Conservation (phyloP, 2,329 filamentous ascomycete species). For the Pyrenochaeta sp. region DNA sequence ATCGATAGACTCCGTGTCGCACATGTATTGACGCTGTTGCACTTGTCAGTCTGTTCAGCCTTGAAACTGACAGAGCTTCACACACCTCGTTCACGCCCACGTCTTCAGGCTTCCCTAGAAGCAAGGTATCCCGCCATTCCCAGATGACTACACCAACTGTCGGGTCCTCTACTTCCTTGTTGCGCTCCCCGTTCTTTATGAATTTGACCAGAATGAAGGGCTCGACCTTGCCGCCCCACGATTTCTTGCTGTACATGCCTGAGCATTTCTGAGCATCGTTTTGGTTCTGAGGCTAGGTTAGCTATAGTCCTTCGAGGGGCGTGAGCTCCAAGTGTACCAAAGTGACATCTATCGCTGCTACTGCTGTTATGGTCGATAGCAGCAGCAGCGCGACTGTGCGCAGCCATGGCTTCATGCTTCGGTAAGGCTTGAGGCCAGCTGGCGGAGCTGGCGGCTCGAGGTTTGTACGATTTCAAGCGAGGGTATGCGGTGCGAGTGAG, state of each 20-base stretch:
- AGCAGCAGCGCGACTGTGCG: slow-evolving; percentile 44
- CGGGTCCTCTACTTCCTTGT: slow-evolving; percentile 71
- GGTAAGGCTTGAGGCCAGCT: slow-evolving; percentile 40
- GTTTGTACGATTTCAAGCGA: slow-evolving; percentile 3
- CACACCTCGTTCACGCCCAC: slow-evolving; percentile 38
- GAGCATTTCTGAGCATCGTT: slow-evolving; percentile 83
- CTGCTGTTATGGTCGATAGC: slow-evolving; percentile 41
- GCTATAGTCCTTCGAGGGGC: neutral
- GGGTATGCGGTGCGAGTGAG: slow-evolving; percentile 1
- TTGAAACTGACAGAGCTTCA: slow-evolving; percentile 5
- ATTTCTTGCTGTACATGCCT: slow-evolving; percentile 92
- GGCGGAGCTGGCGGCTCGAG: slow-evolving; percentile 28
- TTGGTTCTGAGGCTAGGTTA: slow-evolving; percentile 68
- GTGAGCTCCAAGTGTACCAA: slow-evolving; percentile 13
- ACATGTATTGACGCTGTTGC: slow-evolving; percentile 72
- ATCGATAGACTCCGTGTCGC: slow-evolving; percentile 74
- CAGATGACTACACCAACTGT: slow-evolving; percentile 88
- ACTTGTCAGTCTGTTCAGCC: slow-evolving; percentile 28
- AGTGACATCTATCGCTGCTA: slow-evolving; percentile 48
- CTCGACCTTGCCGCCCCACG: slow-evolving; percentile 87
- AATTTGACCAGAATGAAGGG: slow-evolving; percentile 91
- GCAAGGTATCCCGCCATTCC: slow-evolving; percentile 86
- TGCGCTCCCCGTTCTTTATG: slow-evolving; percentile 59
- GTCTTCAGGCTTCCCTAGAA: slow-evolving; percentile 72
- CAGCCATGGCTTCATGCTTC: slow-evolving; percentile 47